A percentile compares a stretch with the other conserved stretches of the same genome.
Conservation (phyloP, 495 filamentous ascomycete genomes). For the Tirmania nivea region DNA sequence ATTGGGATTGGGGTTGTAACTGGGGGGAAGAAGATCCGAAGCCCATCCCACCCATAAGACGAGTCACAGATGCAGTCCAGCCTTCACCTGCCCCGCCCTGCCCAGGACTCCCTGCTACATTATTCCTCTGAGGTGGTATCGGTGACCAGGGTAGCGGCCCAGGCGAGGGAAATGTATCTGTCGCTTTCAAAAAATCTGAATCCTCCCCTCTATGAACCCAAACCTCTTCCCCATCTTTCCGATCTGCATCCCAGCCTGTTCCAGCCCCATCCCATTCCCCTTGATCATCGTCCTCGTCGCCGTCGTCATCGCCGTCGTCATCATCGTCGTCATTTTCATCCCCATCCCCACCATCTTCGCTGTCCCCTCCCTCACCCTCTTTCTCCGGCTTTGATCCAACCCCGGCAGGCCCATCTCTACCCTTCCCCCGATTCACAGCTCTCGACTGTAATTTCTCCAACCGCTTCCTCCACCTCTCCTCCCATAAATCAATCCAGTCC, state of each 20-base stretch:
- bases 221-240: no score
- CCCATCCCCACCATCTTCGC: not conserved
- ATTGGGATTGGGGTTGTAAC: not conserved
- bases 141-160: not conserved
- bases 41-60: not conserved
- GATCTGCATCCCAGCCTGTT: no score
- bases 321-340: not conserved
- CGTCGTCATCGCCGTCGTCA: no score
- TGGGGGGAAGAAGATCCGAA: not conserved
- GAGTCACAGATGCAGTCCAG: not conserved
- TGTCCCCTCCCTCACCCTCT: not conserved
- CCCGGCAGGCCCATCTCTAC: no score
- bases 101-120: not conserved
- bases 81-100: not conserved
- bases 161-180: slow-evolving; percentile 4
- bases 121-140: not conserved
- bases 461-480: not conserved
- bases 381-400: not conserved
- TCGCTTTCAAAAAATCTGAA: not conserved
- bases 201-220: not conserved
- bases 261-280: no score
- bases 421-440: no score
- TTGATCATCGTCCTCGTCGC: no score
- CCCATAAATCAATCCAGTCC: not conserved
- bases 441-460: no score